Conservation (phyloP, 306 rosid genomes). For the Cyclanthera cordifolia region DNA sequence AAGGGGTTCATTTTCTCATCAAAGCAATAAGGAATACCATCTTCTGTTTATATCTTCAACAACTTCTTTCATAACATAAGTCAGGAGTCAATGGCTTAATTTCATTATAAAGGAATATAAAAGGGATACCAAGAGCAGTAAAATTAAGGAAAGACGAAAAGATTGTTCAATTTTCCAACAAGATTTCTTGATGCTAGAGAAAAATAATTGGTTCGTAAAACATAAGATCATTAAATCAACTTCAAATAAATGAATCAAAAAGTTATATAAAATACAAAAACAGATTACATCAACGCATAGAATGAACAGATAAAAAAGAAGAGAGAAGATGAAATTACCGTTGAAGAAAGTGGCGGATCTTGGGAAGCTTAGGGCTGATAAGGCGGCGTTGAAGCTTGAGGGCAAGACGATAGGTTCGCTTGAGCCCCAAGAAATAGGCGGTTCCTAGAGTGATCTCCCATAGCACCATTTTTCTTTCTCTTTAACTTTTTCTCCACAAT, state of each 20-base stretch:
- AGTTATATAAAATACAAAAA: too few relatives aligned
- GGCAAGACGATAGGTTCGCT: conserved; percentile 66
- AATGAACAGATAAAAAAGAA: too few relatives aligned
- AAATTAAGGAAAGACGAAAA: too few relatives aligned
- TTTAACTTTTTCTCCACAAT: not conserved
- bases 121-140: not conserved
- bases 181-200: too few relatives aligned
- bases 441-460: conserved; percentile 94
- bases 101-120: not conserved
- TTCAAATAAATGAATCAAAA: too few relatives aligned
- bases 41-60: too few relatives aligned
- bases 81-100: too few relatives aligned
- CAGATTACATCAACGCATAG: not conserved
- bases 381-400: conserved; percentile 65
- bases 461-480: conserved; percentile 48
- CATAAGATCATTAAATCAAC: too few relatives aligned
- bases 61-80: too few relatives aligned
- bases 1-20: too few relatives aligned
- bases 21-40: too few relatives aligned
- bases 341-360: conserved; percentile 54
- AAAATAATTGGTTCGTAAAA: too few relatives aligned
- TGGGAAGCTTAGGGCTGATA: conserved; percentile 44
- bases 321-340: conserved; percentile 26
- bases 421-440: conserved; percentile 81
- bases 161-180: not conserved